Base-by-base conservation (phyloP, 495 filamentous ascomycete genomes). In the Neurospora tetrasperma region DNA sequence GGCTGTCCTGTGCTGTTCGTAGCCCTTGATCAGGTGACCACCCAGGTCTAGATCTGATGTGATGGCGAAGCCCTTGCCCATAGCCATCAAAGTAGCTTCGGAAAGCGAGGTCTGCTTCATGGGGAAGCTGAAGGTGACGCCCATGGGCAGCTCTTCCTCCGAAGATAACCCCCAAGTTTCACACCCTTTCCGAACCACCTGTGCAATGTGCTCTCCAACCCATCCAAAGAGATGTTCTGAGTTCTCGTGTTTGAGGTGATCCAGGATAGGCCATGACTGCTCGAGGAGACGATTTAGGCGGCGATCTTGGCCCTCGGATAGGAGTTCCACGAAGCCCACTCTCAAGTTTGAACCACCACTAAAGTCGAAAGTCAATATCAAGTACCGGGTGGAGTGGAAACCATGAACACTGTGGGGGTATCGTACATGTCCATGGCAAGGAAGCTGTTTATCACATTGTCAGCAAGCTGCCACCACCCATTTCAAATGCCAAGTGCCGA, bases 61-160 rank as follows among this genome's bases (percentile, higher is more conserved):
- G 62, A 95, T 91, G 40, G 91, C 89, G 75, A 95, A 96, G 31
- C 93, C 93, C 82, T 96, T 95, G 40, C 93, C 93, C 92, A 94
- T 94, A 7, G 90, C 87, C 90, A 94, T 93, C 46, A 96, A 81
- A 6, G 89, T 91, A 11, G 93, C 93, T 73, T 93, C 88, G 18
- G 90, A 85, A 69, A 95, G 84, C 31, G 90, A 90, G 72, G 87
- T 86, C 85, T 96, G 93, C 78, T 89, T 88, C 82, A 95, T 94
- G 14, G 93, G 92, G 76, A 96, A 96, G 82, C 90, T 93, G 79
- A 94, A 96, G 16, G 93, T 93, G 48, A 96, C 91, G 3, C 93
- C 93, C 84, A 94, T 87, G 44, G 91, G 88, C 69, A 95, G 77
- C 76, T 88, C 88, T 16, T 68, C 70, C 59, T 79, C 73, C 11